Base-by-base conservation (phyloP, 1,284 basidiomycete genomes). In the Coriolopsis trogii region DNA sequence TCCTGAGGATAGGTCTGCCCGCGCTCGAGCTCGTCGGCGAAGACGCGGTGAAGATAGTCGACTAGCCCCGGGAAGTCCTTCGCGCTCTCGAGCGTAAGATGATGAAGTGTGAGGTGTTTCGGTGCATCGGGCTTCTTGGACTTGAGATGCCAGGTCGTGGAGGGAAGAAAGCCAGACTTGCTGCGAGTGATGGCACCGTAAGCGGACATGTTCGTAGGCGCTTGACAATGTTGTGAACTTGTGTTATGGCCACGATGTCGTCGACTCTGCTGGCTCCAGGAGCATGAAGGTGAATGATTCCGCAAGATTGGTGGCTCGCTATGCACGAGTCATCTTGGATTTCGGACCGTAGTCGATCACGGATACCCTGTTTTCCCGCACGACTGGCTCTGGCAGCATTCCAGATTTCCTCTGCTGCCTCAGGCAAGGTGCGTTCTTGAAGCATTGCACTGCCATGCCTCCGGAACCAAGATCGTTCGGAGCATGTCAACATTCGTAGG, bases 1-100 rank as follows among this genome's bases (percentile, higher is more conserved):
- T 92, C 89, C 66, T 94, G 93, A 0, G 93, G 93, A 68, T 95
- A 95, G 4, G 93, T 92, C 59, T 75, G 68, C 0, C 94, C 93
- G 63, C 82, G 78, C 42, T 84, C 84, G 10, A 96, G 74, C 63
- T 90, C 91, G 44, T 77, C 75, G n/a, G 82, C 81, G 69, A 95
- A 93, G 20, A 85, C 72, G 33, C 60, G 55, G 55, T 81, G 75
- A n/a, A 92, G 75, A 63, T 86, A 80, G 28, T 81, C 75, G 46
- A 88, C 64, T 28, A 94, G 71, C 18, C 80, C 83, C 2, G 71
- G 63, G 15, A 74, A 57, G 12, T 56, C 51, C 31, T 67, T 58
- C 1, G 84, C 81, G 8, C 74, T 70, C 5, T 73, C 60, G 9
- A 80, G 75, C 10, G 77, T 82, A 37, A 92, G 69, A 56, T 92